Percentiles rank a stretch among this genome's conserved stretches.
These are phyloP conservation scores for Auriculariales sp. DNA, from an alignment of 768 basidiomycete species.

Conservation along the genomic window DNA sequence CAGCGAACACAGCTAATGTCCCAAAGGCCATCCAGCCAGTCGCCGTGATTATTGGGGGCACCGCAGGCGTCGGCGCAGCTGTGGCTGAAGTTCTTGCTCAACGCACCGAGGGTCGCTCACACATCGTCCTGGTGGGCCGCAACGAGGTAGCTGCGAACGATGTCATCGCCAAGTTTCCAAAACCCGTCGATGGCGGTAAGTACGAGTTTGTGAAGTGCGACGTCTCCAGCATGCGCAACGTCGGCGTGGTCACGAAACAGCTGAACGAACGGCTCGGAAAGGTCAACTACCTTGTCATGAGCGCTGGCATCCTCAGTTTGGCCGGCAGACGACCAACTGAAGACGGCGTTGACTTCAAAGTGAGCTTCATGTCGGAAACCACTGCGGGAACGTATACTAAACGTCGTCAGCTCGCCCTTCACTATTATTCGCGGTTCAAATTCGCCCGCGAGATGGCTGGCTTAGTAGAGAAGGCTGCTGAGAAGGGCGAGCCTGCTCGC, in stretches of 20 bases:
- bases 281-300: constrained; percentile 8
- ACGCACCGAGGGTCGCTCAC: constrained; percentile 7
- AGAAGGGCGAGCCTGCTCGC: constrained; percentile 32
- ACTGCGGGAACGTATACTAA: too few species aligned
- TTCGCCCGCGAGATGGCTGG: constrained; percentile 33
- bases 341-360: constrained; percentile 9
- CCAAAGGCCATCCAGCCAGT: constrained; percentile 13
- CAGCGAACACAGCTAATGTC: constrained; percentile 16
- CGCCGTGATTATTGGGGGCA: constrained; percentile 21
- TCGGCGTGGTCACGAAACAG: constrained; percentile 3
- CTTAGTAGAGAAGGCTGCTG: constrained; percentile 26
- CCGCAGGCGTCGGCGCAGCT: constrained; percentile 12
- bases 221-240: constrained; percentile 10
- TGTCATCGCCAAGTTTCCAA: constrained; percentile 8
- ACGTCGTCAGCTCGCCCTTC: constrained; percentile 28
- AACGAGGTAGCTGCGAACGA: constrained; percentile 7
- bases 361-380: too few species aligned
- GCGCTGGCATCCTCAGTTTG: constrained; percentile 3
- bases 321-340: constrained; percentile 2
- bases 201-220: constrained; percentile 19
- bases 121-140: constrained; percentile 11
- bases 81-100: constrained; percentile 1
- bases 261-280: constrained; percentile 3
- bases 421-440: constrained; percentile 38
- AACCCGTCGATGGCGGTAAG: constrained; percentile 5